These are phyloP conservation scores for Chimonanthus praecox DNA, from an alignment of 164 flowering plant genomes.

Conservation along the genomic window DNA sequence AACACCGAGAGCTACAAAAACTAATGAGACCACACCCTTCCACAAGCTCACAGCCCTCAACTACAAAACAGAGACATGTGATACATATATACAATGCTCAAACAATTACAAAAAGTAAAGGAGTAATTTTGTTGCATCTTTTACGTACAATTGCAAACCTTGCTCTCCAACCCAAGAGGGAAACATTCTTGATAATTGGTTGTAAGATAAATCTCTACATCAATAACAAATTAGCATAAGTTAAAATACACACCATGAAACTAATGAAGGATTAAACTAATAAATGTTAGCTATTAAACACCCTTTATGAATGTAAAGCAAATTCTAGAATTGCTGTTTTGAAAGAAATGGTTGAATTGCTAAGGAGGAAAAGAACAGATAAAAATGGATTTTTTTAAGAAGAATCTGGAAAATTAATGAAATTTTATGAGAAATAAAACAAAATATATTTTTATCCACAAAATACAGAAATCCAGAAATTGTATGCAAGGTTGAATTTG, in stretches of 20 bases:
- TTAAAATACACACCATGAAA: not conserved
- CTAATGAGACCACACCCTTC: too few species aligned
- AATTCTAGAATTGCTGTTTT: too few species aligned
- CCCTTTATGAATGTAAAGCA: not conserved
- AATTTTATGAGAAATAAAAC: too few species aligned
- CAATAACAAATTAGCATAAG: not conserved
- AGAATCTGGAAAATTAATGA: not conserved
- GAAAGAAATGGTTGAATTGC: not conserved
- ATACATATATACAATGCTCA: too few species aligned
- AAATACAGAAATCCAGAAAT: too few species aligned
- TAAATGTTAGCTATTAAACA: not conserved
- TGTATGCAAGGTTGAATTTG: too few species aligned
- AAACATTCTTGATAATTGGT: slow-evolving; percentile 2
- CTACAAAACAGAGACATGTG: too few species aligned
- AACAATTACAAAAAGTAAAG: not conserved
- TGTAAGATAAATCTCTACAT: slow-evolving; percentile 6
- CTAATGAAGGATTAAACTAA: not conserved
- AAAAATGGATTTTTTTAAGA: too few species aligned
- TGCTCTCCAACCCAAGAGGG: not conserved
- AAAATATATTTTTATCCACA: too few species aligned
- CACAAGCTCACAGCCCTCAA: too few species aligned
- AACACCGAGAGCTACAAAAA: too few species aligned
- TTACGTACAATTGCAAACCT: not conserved
- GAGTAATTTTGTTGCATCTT: not conserved
- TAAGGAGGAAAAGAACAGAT: not conserved